These are phyloP conservation scores for Cyclotella kingstonii DNA, from an alignment of 108 stramenopile species.

Conservation along the genomic window DNA sequence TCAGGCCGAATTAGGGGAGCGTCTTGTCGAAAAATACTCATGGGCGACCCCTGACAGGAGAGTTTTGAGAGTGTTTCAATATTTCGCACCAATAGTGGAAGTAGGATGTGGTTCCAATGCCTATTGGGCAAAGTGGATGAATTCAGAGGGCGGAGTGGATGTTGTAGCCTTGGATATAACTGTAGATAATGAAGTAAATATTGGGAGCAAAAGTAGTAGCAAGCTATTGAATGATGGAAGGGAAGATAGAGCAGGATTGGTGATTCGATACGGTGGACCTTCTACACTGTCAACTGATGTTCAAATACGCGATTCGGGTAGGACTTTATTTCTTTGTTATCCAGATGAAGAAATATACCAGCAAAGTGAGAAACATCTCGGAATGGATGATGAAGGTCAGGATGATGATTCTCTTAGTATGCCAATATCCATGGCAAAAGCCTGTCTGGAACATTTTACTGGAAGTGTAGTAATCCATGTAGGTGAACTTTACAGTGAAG, in stretches of 20 bases:
- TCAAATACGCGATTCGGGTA: conserved; percentile 39
- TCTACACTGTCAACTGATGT: conserved; percentile 47
- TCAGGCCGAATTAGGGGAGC: conserved; percentile 82
- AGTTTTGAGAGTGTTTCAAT: conserved; percentile 54
- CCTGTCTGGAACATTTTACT: conserved; percentile 69
- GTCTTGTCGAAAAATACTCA: conserved; percentile 62
- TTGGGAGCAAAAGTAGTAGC: conserved; percentile 23
- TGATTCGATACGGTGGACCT: conserved; percentile 64
- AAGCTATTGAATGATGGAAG: conserved; percentile 5
- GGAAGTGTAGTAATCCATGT: conserved; percentile 84
- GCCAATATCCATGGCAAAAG: conserved; percentile 58
- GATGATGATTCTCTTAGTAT: neutral
- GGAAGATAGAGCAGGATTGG: conserved; percentile 16
- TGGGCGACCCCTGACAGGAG: conserved; percentile 80
- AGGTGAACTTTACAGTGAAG: conserved; percentile 79
- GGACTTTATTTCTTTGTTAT: conserved; percentile 84
- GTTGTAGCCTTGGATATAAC: conserved; percentile 70
- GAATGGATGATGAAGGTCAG: conserved; percentile 28
- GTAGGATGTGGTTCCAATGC: conserved; percentile 86
- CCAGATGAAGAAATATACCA: conserved; percentile 77
- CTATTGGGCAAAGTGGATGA: conserved; percentile 70
- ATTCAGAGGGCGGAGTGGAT: conserved; percentile 59
- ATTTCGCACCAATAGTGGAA: conserved; percentile 80
- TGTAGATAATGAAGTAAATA: conserved; percentile 57
- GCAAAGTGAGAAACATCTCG: conserved; percentile 19